These are phyloP conservation scores for Cynara cardunculus DNA, from an alignment of 129 eudicot genomes.

Conservation along the genomic window DNA sequence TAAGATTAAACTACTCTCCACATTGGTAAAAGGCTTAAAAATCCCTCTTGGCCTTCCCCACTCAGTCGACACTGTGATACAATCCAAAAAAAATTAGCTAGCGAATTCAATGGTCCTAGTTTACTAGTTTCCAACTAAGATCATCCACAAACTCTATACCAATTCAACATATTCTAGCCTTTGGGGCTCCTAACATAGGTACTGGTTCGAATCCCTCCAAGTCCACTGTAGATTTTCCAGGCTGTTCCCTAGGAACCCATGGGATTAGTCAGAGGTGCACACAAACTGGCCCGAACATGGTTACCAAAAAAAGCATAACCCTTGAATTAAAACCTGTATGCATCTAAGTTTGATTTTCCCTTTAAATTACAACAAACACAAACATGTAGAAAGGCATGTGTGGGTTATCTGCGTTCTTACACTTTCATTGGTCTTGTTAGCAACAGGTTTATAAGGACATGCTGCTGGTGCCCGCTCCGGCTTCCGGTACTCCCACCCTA, in stretches of 20 bases:
- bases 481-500: conserved; percentile 73
- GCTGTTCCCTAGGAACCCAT: not conserved
- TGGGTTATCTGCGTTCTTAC: not conserved
- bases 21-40: not conserved
- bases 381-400: not conserved
- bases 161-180: not conserved
- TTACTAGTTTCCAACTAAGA: not conserved
- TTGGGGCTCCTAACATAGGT: not conserved
- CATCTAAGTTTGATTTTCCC: too few species aligned
- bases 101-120: not conserved
- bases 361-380: not conserved
- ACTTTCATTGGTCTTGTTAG: conserved; percentile 27
- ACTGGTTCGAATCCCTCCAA: not conserved
- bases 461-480: conserved; percentile 72
- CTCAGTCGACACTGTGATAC: not conserved
- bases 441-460: conserved; percentile 58
- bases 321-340: not conserved
- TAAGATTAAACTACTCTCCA: not conserved
- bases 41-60: not conserved
- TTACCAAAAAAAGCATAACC: not conserved
- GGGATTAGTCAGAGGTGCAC: not conserved
- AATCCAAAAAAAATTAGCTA: too few species aligned
- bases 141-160: not conserved
- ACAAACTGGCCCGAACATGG: not conserved
- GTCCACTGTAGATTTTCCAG: not conserved